Evolutionary conservation across 805 yeast genomes (phyloP).

Genomic region (Metschnikowia cerradonensis): DNA sequence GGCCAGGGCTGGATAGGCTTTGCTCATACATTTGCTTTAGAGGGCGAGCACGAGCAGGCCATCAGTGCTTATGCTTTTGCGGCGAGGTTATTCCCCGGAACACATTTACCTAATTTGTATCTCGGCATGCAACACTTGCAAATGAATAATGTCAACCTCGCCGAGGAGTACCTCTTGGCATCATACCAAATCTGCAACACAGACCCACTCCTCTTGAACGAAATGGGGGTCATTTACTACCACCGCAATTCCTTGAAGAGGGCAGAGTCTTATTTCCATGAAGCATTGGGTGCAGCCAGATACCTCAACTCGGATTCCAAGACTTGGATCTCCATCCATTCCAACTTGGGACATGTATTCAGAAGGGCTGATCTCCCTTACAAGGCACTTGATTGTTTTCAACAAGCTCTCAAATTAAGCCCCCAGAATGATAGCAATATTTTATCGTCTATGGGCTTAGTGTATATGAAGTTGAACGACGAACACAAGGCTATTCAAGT

Average conservation of each 20-base stretch:
- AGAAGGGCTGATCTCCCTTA: conserved; percentile 58
- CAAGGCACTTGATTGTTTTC: conserved; percentile 71
- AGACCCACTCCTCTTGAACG: conserved; percentile 88
- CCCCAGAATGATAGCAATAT: conserved; percentile 67
- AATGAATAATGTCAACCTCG: conserved; percentile 74
- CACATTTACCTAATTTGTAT: conserved; percentile 84
- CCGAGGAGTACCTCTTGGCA: conserved; percentile 79
- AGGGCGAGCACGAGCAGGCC: conserved; percentile 99
- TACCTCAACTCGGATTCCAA: conserved; percentile 71
- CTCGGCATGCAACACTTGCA: conserved; percentile 95
- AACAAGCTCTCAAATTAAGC: conserved; percentile 65
- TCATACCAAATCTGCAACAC: conserved; percentile 73
- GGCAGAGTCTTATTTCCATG: conserved; percentile 68
- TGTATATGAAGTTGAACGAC: conserved; percentile 67
- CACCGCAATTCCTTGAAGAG: conserved; percentile 62
- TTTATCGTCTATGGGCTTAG: conserved; percentile 79
- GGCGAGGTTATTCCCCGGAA: conserved; percentile 83
- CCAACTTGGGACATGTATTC: conserved; percentile 86
- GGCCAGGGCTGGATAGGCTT: conserved; percentile 98
- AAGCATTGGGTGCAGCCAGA: conserved; percentile 68
- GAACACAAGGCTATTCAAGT: conserved; percentile 64
- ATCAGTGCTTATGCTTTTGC: conserved; percentile 96
- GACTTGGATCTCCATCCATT: conserved; percentile 80
- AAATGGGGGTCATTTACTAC: conserved; percentile 86
- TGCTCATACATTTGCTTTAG: conserved; percentile 96